phyloP scores from a whole-genome alignment of 345 rosid genomes.

The Kandelia obovata region DNA sequence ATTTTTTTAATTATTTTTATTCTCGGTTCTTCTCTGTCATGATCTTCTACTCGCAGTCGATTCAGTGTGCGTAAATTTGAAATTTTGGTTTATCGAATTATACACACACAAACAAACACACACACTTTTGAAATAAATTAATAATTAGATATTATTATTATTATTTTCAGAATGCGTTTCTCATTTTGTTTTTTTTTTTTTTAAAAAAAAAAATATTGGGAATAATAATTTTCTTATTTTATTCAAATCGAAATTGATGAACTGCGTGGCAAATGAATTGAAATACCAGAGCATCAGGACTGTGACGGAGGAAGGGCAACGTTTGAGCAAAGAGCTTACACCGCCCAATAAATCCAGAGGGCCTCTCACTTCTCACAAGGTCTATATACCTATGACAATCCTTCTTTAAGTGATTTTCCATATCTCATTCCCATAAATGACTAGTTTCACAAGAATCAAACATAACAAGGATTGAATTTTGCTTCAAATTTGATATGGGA shows the following conservation, averaged over 20 bases:
- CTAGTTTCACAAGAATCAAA: too few species aligned
- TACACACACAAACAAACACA: rapidly evolving
- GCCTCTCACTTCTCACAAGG: slow-evolving; percentile 55
- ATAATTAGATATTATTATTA: background rate
- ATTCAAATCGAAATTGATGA: slow-evolving; percentile 33
- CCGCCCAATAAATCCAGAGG: slow-evolving; percentile 49
- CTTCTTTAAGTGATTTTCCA: background rate
- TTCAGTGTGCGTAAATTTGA: too few species aligned
- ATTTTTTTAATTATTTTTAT: background rate
- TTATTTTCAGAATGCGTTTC: background rate
- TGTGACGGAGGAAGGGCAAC: slow-evolving; percentile 34
- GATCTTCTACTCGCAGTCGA: too few species aligned
- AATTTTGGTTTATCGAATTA: too few species aligned
- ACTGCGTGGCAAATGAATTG: background rate
- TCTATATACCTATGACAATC: slow-evolving; percentile 14
- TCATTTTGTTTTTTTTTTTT: background rate
- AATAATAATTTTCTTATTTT: background rate
- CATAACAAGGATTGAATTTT: background rate
- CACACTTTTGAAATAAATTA: too few species aligned
- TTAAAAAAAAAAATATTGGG: too few species aligned
- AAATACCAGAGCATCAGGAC: slow-evolving; percentile 28
- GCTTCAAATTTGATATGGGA: background rate
- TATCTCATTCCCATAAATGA: background rate
- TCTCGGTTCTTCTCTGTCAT: too few species aligned
- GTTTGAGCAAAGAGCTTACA: slow-evolving; percentile 47